These are phyloP conservation scores for Annulohypoxylon bovei DNA, from an alignment of 495 filamentous ascomycete species.

Conservation along the genomic window DNA sequence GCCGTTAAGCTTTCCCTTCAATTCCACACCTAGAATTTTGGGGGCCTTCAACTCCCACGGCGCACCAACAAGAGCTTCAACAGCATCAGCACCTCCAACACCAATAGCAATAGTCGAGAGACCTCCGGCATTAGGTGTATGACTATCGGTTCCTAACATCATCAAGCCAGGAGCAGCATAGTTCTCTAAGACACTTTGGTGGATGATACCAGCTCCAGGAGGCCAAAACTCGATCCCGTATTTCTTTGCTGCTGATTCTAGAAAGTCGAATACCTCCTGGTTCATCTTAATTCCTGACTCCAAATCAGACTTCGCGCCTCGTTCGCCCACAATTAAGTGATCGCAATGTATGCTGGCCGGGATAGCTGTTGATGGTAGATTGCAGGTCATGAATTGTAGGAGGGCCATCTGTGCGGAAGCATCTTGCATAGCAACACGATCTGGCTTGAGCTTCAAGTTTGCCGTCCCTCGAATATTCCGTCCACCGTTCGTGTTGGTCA, in stretches of 20 bases:
- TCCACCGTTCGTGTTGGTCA: constrained; percentile 82
- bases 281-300: constrained; percentile 89
- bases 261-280: constrained; percentile 96
- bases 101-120: constrained; percentile 95
- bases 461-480: constrained; percentile 82
- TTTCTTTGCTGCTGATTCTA: constrained; percentile 92
- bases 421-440: constrained; percentile 98
- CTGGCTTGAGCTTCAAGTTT: constrained; percentile 96
- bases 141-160: constrained; percentile 99
- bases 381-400: constrained; percentile 98
- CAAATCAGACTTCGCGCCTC: constrained; percentile 88
- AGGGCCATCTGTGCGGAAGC: constrained; percentile 98
- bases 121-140: constrained; percentile 96
- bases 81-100: constrained; percentile 96
- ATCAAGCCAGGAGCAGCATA: constrained; percentile 97
- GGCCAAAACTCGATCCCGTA: constrained; percentile 99
- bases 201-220: constrained; percentile 97
- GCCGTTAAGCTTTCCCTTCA: constrained; percentile 83
- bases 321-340: constrained; percentile 96
- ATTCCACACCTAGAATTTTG: constrained; percentile 83
- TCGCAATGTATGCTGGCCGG: constrained; percentile 98
- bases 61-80: constrained; percentile 94
- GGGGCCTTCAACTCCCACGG: constrained; percentile 98
- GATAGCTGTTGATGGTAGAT: constrained; percentile 88
- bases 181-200: constrained; percentile 98